Percentiles rank a stretch among this genome's conserved stretches.
Evolutionary conservation across 179 eudicot species (phyloP).

Genomic region (Sideroxylon spinosum): DNA sequence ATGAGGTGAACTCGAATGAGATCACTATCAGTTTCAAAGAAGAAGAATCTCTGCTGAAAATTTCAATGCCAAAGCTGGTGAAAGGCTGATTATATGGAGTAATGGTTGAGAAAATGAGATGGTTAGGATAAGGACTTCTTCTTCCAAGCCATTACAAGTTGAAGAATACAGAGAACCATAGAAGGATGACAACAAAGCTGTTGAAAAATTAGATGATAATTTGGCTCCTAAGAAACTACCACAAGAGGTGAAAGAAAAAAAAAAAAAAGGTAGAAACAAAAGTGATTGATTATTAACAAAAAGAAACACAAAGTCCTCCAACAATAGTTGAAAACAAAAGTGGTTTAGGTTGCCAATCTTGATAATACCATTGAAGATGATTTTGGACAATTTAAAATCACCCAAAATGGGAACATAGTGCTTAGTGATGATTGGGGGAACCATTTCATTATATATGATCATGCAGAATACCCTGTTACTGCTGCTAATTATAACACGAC

Average conservation of each 20-base stretch:
- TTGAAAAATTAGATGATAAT: not conserved
- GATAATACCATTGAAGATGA: too few species aligned
- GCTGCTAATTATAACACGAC: too few species aligned
- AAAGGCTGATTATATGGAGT: constrained; percentile 37
- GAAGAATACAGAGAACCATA: not conserved
- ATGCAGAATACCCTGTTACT: too few species aligned
- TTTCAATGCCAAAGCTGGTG: constrained; percentile 62
- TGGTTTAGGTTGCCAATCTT: not conserved
- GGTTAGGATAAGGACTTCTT: not conserved
- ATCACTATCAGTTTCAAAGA: constrained; percentile 49
- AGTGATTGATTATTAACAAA: not conserved
- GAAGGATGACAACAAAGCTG: not conserved
- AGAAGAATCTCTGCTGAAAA: constrained; percentile 41
- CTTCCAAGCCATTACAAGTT: constrained; percentile 8
- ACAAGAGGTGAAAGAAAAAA: not conserved
- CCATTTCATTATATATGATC: too few species aligned
- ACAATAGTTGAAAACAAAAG: not conserved
- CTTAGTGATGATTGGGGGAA: too few species aligned
- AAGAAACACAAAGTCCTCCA: not conserved
- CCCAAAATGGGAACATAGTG: too few species aligned
- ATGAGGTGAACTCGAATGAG: constrained; percentile 48
- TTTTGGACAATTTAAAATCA: too few species aligned
- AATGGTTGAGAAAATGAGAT: constrained; percentile 35
- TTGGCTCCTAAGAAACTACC: not conserved
- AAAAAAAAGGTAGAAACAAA: not conserved